Conservation (phyloP, 1,284 basidiomycete genomes). For the Polyporus tsugae region DNA sequence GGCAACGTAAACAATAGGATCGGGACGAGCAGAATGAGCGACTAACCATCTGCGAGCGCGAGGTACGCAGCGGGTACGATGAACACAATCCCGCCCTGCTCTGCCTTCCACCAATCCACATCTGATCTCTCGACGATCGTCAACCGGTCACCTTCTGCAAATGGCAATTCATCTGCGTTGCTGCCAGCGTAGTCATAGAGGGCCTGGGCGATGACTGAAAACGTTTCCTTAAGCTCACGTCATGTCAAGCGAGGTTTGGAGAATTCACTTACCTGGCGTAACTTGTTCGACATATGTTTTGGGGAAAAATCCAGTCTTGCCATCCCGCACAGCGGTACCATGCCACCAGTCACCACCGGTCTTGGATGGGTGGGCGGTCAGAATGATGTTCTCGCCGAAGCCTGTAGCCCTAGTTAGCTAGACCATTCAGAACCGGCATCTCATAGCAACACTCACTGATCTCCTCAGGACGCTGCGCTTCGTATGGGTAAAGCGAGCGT, state of each 20-base stretch:
- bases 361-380: conserved; percentile 88
- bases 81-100: conserved; percentile 83
- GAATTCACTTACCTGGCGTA: conserved; percentile 61
- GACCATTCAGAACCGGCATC: neutral
- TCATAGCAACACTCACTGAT: conserved; percentile 62
- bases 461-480: conserved; percentile 88
- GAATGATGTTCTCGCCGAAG: conserved; percentile 84
- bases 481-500: conserved; percentile 84
- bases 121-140: conserved; percentile 84
- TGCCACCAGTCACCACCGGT: conserved; percentile 93
- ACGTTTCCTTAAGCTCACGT: conserved; percentile 26
- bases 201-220: conserved; percentile 73
- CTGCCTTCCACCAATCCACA: conserved; percentile 94
- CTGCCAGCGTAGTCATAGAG: conserved; percentile 79
- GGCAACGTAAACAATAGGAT: conserved; percentile 65
- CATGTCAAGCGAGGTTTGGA: conserved; percentile 19
- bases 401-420: conserved; percentile 51
- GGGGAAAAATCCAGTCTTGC: conserved; percentile 90
- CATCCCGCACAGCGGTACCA: conserved; percentile 74
- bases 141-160: conserved; percentile 81
- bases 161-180: conserved; percentile 83
- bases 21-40: conserved; percentile 51
- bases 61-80: conserved; percentile 92
- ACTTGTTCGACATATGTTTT: conserved; percentile 86
- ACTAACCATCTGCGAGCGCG: conserved; percentile 89